phyloP scores from a whole-genome alignment of 495 filamentous ascomycete species.

The Astrothelium subdiscretum region DNA sequence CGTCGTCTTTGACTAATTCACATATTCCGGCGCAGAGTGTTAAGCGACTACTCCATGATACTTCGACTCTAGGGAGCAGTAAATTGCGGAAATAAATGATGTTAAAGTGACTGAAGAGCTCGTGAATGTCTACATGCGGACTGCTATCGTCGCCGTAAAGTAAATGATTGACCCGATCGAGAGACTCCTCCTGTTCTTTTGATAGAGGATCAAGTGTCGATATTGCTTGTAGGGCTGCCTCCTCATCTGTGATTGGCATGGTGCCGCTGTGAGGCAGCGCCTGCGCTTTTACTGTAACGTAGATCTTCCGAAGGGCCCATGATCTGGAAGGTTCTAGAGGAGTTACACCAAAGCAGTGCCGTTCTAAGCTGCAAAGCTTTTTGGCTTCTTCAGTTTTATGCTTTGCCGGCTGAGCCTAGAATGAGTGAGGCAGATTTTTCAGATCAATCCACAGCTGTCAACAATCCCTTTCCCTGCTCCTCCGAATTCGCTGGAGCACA shows the following conservation, averaged over 20 bases:
- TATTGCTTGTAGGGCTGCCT: slow-evolving; percentile 24
- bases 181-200: slow-evolving; percentile 15
- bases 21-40: slow-evolving; percentile 30
- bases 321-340: too few relatives aligned
- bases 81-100: slow-evolving; percentile 25
- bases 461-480: too few relatives aligned
- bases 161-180: slow-evolving; percentile 15
- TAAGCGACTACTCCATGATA: slow-evolving; percentile 24
- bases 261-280: too few relatives aligned
- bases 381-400: too few relatives aligned
- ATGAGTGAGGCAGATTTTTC: too few relatives aligned
- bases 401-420: too few relatives aligned
- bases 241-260: slow-evolving; percentile 29
- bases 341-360: too few relatives aligned
- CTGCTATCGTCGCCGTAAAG: slow-evolving; percentile 11
- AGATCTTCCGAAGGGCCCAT: background rate
- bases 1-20: slow-evolving; percentile 23
- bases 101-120: slow-evolving; percentile 25
- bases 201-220: slow-evolving; percentile 18
- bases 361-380: too few relatives aligned
- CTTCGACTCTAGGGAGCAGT: slow-evolving; percentile 23
- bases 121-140: slow-evolving; percentile 27
- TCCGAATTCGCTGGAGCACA: too few relatives aligned
- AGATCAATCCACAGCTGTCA: too few relatives aligned
- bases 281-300: background rate